Base-by-base conservation (phyloP, 202 grass and related monocot species). In the Panicum hallii region DNA sequence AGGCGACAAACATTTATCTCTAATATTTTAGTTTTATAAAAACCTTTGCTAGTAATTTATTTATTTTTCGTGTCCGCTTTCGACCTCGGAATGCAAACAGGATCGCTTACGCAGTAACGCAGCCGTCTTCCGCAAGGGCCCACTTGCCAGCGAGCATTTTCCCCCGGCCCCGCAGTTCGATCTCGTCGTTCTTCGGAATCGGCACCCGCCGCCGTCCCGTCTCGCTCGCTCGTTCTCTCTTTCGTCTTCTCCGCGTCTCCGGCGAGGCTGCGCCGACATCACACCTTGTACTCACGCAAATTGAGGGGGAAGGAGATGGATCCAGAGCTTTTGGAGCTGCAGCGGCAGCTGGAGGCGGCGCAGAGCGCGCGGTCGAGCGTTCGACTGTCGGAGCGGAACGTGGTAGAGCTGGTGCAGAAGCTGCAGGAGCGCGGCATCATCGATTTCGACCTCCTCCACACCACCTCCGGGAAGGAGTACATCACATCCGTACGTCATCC, bases 331-430 rank as follows among this genome's bases (percentile, higher is more conserved):
- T 43, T 94, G 75, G 96, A 99, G 84, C 91, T 98, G 79, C 93
- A 94, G 90, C 72, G 89, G 78, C 96, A 93, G 91, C 91, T 98
- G 62, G 93, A 98, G 91, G 89, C 86, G 81, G 96, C 86, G 78
- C 96, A 99, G 96, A 92, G 92, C 89, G 91, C 89, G 57, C 89
- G 89, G 75, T 90, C 96, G 12, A 99, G 91, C 96, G 72, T 94
- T 60, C 89, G 96, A 52, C 93, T 98, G 49, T 98, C 96, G n/a
- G 96, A 98, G 85, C 83, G 96, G 38, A 98, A 95, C 88, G 96
- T 98, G 17, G 96, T 95, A 72, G 96, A 95, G 88, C 78, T 95
- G 56, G 93, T 98, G 75, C 89, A 88, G 74, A 95, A 91, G 88
- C 91, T 98, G 83, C 87, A 88, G 86, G 96, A 94, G 70, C 91